Conservation (phyloP, 2,329 filamentous ascomycete species). For the Polytolypa hystricis region DNA sequence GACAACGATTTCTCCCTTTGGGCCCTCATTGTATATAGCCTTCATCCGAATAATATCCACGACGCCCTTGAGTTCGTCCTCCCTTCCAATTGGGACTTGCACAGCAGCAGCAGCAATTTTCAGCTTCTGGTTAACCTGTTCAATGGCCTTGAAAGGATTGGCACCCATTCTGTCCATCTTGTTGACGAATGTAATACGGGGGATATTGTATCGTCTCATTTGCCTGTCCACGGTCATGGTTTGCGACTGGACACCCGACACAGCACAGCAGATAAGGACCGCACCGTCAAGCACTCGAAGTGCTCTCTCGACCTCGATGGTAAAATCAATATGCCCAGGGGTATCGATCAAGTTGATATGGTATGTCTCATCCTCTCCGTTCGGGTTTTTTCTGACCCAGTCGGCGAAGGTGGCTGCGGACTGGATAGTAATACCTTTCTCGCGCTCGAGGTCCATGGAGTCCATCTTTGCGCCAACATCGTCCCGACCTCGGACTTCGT, state of each 20-base stretch:
- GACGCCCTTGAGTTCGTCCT: constrained; percentile 86
- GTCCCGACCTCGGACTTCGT: constrained; percentile 85
- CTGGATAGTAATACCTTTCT: constrained; percentile 98
- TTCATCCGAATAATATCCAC: constrained; percentile 89
- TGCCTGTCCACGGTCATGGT: constrained; percentile 97
- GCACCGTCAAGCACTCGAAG: constrained; percentile 90
- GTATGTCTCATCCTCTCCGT: constrained; percentile 79
- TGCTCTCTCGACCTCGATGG: constrained; percentile 94
- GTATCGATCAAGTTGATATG: constrained; percentile 99
- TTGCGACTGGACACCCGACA: constrained; percentile 93
- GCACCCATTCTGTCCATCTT: constrained; percentile 99
- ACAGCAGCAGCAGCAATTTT: constrained; percentile 86
- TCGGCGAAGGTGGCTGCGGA: constrained; percentile 96
- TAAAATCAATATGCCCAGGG: constrained; percentile 97
- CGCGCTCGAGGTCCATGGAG: constrained; percentile 96
- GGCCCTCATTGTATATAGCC: constrained; percentile 83
- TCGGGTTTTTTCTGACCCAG: constrained; percentile 72
- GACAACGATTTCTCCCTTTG: constrained; percentile 64
- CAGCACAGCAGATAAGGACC: constrained; percentile 96
- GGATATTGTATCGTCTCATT: constrained; percentile 97
- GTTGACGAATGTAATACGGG: constrained; percentile 91
- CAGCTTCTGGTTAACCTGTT: constrained; percentile 94
- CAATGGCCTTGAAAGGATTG: constrained; percentile 94
- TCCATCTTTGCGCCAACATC: constrained; percentile 98
- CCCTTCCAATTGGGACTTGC: constrained; percentile 85